These are phyloP conservation scores for Xanthoconium separans DNA, from an alignment of 1,284 basidiomycete species.

Conservation along the genomic window DNA sequence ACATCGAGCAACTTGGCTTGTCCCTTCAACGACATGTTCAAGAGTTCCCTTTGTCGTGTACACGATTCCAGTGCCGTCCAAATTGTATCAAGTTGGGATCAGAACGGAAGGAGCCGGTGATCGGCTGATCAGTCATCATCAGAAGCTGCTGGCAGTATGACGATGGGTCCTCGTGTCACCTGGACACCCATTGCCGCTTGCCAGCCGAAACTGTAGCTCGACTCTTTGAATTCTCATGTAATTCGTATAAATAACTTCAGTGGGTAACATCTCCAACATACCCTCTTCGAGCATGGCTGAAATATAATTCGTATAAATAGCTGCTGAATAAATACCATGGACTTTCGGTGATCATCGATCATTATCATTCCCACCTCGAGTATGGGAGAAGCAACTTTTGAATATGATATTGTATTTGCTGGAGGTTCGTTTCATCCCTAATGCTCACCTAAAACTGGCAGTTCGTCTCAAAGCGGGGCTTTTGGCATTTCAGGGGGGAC, in stretches of 20 bases:
- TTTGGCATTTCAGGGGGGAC: conserved; percentile 39
- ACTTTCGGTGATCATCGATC: too few relatives aligned
- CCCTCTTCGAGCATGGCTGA: not conserved
- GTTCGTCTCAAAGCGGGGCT: not conserved
- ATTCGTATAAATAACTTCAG: conserved; percentile 5
- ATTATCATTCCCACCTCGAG: not conserved
- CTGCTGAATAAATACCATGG: not conserved
- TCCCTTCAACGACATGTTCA: too few relatives aligned
- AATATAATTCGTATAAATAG: not conserved
- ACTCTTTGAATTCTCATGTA: not conserved
- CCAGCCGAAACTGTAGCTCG: not conserved
- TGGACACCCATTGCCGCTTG: too few relatives aligned
- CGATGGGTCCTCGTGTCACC: too few relatives aligned
- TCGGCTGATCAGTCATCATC: conserved; percentile 2
- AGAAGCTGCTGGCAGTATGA: not conserved
- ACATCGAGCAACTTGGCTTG: too few relatives aligned
- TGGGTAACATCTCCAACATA: not conserved
- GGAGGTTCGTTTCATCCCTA: conserved; percentile 25
- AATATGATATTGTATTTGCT: conserved; percentile 30
- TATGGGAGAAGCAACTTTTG: conserved; percentile 9
- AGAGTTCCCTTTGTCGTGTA: too few relatives aligned
- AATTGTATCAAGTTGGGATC: not conserved
- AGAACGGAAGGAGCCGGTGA: not conserved
- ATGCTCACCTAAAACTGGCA: not conserved
- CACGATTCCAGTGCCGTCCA: not conserved